Base-by-base conservation (phyloP, 805 yeast species). In the Tetrapisispora nanseiensis region DNA sequence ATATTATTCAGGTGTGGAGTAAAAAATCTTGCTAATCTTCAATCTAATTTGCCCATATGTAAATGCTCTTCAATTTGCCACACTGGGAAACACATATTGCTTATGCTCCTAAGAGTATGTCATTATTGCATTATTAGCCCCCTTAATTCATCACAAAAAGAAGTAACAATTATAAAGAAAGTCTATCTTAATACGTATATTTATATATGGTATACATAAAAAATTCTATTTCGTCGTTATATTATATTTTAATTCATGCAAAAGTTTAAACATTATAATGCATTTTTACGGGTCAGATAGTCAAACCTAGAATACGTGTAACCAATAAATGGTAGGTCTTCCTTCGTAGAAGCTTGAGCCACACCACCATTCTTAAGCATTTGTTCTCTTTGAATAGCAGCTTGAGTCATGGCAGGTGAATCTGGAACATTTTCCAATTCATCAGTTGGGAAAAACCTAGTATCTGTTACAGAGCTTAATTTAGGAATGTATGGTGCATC, bases 371-470 rank as follows among this genome's bases (percentile, higher is more conserved):
- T 69, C 35, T 63, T 62, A 54, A 64, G 65, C 60, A 72, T 65
- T 43, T 66, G 70, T 45, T 77, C 83, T 50, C 80, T 71, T 57
- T 75, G 82, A 53, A 74, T 74, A 52, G 80, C 81, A 24, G 87
- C 86, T 57, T 70, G 72, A 57, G 74, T 71, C 58, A 75, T 68
- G 4, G 80, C 81, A 11, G 95, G 95, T 36, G 86, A 78, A 55
- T 89, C 97, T 2, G 97, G 95, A 40, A 90, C 87, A 55, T 85
- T 86, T 62, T 90, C 96, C 55, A 90, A 70, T 59, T 90, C 98
- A 61, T 90, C 97, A 2, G 95, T 86, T 33, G 98, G 97, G 86
- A 92, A 92, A 70, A 90, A 90, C 53, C 97, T 74, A 0, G 98
- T 92, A 62, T 92, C 98, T 6, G 97, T 90, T 46, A 90, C 82